Conservation (phyloP, 2,329 filamentous ascomycete species). For the Beauveria scarabaeidicola region DNA sequence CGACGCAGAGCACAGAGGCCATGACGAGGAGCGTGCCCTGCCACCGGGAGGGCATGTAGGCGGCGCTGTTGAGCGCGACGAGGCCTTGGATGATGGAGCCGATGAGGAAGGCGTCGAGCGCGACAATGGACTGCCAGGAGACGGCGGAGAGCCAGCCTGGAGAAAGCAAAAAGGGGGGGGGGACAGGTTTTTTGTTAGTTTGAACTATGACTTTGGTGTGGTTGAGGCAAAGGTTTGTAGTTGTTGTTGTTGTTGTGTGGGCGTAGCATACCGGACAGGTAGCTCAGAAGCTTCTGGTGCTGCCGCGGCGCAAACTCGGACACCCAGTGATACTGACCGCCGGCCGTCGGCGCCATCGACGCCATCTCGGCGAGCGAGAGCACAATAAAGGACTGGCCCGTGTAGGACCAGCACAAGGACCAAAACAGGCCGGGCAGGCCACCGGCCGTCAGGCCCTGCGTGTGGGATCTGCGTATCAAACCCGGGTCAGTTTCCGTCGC, state of each 20-base stretch:
- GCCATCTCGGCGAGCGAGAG: constrained; percentile 24
- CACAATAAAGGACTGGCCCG: constrained; percentile 6
- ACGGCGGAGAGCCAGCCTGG: constrained; percentile 36
- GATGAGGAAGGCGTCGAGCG: constrained; percentile 32
- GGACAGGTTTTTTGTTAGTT: no score
- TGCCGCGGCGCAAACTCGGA: constrained; percentile 38
- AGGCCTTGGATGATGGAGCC: constrained; percentile 38
- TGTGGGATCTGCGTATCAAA: constrained; percentile 7
- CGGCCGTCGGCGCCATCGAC: constrained; percentile 36
- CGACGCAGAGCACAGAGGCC: constrained; percentile 1
- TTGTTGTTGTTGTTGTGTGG: no score
- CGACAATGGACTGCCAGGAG: constrained; percentile 35
- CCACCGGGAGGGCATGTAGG: constrained; percentile 24
- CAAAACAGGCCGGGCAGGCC: constrained; percentile 16
- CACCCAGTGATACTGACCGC: constrained; percentile 50
- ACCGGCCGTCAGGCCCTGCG: constrained; percentile 14
- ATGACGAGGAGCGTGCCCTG: constrained; percentile 14
- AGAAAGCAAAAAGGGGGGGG: not conserved
- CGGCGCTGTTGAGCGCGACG: constrained; percentile 26
- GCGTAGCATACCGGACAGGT: constrained; percentile 24
- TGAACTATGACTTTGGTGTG: no score
- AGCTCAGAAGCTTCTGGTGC: constrained; percentile 45
- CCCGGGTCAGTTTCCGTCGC: not conserved
- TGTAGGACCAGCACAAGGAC: constrained; percentile 14
- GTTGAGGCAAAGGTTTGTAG: no score